These are phyloP conservation scores for Phytopythium oedochilum DNA, from an alignment of 352 stramenopile species.

Conservation along the genomic window DNA sequence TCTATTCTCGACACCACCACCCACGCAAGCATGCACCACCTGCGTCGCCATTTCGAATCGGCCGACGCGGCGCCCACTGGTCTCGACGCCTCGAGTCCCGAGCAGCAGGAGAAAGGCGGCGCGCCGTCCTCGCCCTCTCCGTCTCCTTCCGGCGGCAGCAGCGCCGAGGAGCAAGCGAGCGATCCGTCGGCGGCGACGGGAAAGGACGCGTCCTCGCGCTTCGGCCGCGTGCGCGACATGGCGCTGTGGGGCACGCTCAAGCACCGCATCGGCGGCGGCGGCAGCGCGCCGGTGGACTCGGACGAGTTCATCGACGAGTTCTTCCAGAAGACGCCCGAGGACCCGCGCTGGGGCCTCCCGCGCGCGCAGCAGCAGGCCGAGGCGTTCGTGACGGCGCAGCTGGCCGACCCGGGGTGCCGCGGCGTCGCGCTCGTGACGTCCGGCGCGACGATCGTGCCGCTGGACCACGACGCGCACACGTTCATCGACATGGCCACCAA, in stretches of 20 bases:
- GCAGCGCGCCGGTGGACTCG: constrained; percentile 50
- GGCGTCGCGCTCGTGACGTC: constrained; percentile 81
- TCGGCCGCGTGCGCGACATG: constrained; percentile 31
- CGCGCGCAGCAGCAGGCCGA: constrained; percentile 30
- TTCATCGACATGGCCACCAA: constrained; percentile 75
- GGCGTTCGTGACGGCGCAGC: constrained; percentile 54
- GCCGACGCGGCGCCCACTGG: not conserved
- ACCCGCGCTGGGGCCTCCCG: constrained; percentile 50
- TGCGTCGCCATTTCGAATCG: constrained; percentile 1
- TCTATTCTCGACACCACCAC: constrained; percentile 4
- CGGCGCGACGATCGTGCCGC: constrained; percentile 70
- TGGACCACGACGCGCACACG: constrained; percentile 54
- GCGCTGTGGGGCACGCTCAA: constrained; percentile 78
- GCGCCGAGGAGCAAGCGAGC: not conserved
- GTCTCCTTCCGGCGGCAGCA: not conserved
- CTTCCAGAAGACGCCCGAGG: constrained; percentile 68
- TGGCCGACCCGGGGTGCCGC: constrained; percentile 41
- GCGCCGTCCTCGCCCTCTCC: not conserved
- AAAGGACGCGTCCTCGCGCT: not conserved
- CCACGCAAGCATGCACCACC: constrained; percentile 1
- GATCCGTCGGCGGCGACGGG: not conserved
- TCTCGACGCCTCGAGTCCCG: not conserved
- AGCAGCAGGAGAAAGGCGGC: not conserved
- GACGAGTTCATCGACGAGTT: constrained; percentile 76
- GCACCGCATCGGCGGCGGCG: constrained; percentile 56